Evolutionary conservation across 352 stramenopile species (phyloP).

Genomic region (Globisporangium irregulare): DNA sequence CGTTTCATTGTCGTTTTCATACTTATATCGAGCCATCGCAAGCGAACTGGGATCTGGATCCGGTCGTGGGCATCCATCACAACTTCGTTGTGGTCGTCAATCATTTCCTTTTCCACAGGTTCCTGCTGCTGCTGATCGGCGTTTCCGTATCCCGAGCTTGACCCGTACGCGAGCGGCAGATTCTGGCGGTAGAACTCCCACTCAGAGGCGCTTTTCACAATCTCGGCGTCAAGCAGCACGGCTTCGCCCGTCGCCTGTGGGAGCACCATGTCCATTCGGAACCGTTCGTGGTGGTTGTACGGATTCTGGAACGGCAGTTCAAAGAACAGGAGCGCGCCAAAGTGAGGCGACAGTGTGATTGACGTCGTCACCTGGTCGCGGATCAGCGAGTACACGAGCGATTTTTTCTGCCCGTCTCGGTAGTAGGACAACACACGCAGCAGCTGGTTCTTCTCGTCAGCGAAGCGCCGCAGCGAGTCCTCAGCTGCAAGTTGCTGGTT

Average conservation of each 20-base stretch:
- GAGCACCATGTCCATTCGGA: constrained; percentile 80
- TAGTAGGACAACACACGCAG: constrained; percentile 91
- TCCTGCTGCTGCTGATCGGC: constrained; percentile 4
- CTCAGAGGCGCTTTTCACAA: constrained; percentile 80
- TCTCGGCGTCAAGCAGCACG: constrained; percentile 50
- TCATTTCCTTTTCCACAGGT: constrained; percentile 91
- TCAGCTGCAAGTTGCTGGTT: constrained; percentile 16
- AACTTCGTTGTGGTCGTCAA: constrained; percentile 86
- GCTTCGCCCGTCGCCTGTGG: constrained; percentile 29
- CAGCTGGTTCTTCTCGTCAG: constrained; percentile 79
- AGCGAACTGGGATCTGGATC: constrained; percentile 82
- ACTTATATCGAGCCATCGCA: constrained; percentile 72
- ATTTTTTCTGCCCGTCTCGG: constrained; percentile 92
- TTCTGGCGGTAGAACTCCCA: constrained; percentile 80
- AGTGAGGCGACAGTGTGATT: constrained; percentile 76
- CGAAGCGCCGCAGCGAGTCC: constrained; percentile 46
- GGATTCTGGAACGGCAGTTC: constrained; percentile 90
- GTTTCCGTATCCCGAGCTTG: neutral
- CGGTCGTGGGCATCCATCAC: constrained; percentile 85
- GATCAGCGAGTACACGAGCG: constrained; percentile 89
- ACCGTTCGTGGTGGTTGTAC: constrained; percentile 90
- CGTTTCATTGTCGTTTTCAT: neutral
- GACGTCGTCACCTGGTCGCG: constrained; percentile 86
- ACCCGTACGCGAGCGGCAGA: constrained; percentile 53
- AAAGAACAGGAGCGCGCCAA: constrained; percentile 83